These are phyloP conservation scores for Brasenia schreberi DNA, from an alignment of 164 flowering plant genomes.

Conservation along the genomic window DNA sequence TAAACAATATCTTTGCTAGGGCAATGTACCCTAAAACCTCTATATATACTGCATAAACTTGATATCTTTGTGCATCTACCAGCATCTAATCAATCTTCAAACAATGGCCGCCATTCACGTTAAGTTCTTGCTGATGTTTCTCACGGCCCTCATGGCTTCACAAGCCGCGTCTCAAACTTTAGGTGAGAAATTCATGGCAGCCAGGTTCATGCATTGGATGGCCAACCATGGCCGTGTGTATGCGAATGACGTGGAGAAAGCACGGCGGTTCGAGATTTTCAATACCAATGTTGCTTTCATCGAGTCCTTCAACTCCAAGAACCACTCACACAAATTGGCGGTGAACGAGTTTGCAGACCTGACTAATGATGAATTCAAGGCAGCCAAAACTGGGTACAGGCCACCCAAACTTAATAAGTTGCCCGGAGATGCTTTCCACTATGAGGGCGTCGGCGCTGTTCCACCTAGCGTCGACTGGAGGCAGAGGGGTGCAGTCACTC, in stretches of 20 bases:
- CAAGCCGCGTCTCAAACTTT: neutral
- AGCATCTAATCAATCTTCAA: no score
- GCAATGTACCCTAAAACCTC: no score
- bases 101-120: neutral
- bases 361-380: slow-evolving; percentile 16
- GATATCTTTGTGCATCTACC: no score
- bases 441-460: neutral
- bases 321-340: slow-evolving; percentile 25
- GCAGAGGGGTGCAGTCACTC: slow-evolving; percentile 8
- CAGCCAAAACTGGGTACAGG: slow-evolving; percentile 5
- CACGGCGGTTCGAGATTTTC: slow-evolving; percentile 39
- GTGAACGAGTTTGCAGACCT: slow-evolving; percentile 24
- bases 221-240: slow-evolving; percentile 15
- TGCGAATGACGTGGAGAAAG: slow-evolving; percentile 21
- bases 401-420: no score
- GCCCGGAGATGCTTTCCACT: neutral
- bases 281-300: slow-evolving; percentile 35
- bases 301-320: slow-evolving; percentile 35
- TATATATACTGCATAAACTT: no score
- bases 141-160: neutral
- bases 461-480: slow-evolving; percentile 7
- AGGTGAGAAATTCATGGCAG: neutral
- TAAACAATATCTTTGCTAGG: no score
- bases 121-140: neutral
- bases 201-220: slow-evolving; percentile 37